These are phyloP conservation scores for Rhodofomes roseus DNA, from an alignment of 1,284 basidiomycete species.

Conservation along the genomic window DNA sequence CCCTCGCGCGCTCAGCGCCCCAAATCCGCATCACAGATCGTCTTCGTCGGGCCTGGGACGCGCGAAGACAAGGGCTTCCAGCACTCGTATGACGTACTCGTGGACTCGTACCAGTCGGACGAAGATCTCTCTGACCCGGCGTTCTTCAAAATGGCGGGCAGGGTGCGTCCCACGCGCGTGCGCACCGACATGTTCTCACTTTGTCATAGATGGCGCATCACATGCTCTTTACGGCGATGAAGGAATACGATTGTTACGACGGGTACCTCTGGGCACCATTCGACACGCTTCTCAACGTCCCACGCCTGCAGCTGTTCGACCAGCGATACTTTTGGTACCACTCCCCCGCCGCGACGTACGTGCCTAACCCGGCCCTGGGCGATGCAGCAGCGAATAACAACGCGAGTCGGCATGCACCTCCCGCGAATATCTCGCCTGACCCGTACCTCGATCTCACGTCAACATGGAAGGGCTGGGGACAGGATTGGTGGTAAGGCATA, in stretches of 20 bases:
- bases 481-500: slow-evolving; percentile 40
- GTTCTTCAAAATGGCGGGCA: slow-evolving; percentile 43
- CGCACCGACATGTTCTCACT: neutral
- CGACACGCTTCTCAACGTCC: slow-evolving; percentile 46
- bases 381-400: slow-evolving; percentile 14
- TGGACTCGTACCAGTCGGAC: slow-evolving; percentile 42
- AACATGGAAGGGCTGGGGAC: slow-evolving; percentile 37
- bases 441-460: slow-evolving; percentile 32
- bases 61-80: slow-evolving; percentile 46
- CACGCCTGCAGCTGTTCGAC: slow-evolving; percentile 43
- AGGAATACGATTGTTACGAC: slow-evolving; percentile 42
- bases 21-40: slow-evolving; percentile 30
- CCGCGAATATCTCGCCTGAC: slow-evolving; percentile 37
- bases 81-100: slow-evolving; percentile 46
- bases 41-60: slow-evolving; percentile 44
- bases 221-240: slow-evolving; percentile 46
- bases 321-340: slow-evolving; percentile 47
- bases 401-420: slow-evolving; percentile 30
- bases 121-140: slow-evolving; percentile 36
- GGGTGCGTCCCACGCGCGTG: slow-evolving; percentile 25
- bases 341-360: slow-evolving; percentile 40
- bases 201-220: slow-evolving; percentile 44
- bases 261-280: slow-evolving; percentile 52
- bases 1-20: neutral
- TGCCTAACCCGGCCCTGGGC: slow-evolving; percentile 35